Percentiles rank a stretch among this genome's conserved stretches.
Conservation (phyloP, 2,329 filamentous ascomycete genomes). For the Pseudocercospora vitis region DNA sequence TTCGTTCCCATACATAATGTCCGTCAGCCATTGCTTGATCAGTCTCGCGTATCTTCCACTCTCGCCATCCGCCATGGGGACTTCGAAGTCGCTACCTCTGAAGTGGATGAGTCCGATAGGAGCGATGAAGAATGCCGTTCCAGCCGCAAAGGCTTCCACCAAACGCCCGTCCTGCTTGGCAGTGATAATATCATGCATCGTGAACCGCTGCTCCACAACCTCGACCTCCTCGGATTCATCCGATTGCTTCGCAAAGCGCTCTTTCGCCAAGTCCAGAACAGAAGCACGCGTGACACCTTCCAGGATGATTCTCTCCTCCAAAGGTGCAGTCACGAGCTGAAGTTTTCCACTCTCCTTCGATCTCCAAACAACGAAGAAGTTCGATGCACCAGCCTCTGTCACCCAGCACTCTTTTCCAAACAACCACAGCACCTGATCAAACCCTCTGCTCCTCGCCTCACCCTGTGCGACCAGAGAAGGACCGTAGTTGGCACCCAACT, state of each 20-base stretch:
- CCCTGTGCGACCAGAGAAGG: slow-evolving; percentile 75
- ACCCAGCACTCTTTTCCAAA: slow-evolving; percentile 75
- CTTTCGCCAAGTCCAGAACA: slow-evolving; percentile 69
- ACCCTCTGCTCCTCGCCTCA: slow-evolving; percentile 71
- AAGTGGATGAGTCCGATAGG: slow-evolving; percentile 49
- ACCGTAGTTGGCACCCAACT: slow-evolving; percentile 92
- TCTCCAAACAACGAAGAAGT: slow-evolving; percentile 85
- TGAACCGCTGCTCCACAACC: slow-evolving; percentile 79
- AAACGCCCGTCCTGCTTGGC: slow-evolving; percentile 73
- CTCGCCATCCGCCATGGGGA: slow-evolving; percentile 45
- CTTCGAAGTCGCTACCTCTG: slow-evolving; percentile 44
- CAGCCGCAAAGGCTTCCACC: slow-evolving; percentile 81
- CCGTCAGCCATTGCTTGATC: slow-evolving; percentile 49
- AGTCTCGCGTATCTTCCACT: slow-evolving; percentile 44
- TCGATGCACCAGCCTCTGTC: slow-evolving; percentile 87
- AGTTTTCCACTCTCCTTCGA: slow-evolving; percentile 55
- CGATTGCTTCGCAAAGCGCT: slow-evolving; percentile 52
- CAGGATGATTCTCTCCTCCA: slow-evolving; percentile 77
- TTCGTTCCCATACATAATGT: slow-evolving; percentile 52
- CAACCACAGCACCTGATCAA: slow-evolving; percentile 90
- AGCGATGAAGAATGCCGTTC: slow-evolving; percentile 67
- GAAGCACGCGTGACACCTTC: slow-evolving; percentile 85
- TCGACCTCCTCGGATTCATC: slow-evolving; percentile 52
- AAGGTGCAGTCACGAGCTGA: slow-evolving; percentile 78
- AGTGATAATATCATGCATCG: slow-evolving; percentile 72